Evolutionary conservation across 1,284 basidiomycete genomes (phyloP).

Genomic region (Naganishia sp.): DNA sequence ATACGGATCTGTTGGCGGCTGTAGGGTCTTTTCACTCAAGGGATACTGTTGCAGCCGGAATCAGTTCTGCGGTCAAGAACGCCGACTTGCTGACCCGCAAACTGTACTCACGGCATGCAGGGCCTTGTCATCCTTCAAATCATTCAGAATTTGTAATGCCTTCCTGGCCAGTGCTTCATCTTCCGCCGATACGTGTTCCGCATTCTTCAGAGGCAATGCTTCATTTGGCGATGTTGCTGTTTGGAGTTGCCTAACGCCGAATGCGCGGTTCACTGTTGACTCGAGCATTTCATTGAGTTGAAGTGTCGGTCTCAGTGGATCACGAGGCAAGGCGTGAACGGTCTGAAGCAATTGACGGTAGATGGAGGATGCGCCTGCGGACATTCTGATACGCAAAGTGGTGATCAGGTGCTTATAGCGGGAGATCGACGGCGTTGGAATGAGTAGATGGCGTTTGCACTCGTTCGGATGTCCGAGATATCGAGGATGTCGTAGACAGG

Average conservation of each 20-base stretch:
- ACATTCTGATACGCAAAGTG: not conserved
- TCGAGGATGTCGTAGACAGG: too few species aligned
- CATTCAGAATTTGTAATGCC: constrained; percentile 37
- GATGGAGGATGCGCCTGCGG: constrained; percentile 18
- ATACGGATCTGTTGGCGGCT: constrained; percentile 46
- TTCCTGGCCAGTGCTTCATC: constrained; percentile 29
- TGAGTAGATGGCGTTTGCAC: too few species aligned
- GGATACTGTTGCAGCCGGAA: constrained; percentile 41
- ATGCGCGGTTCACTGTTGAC: constrained; percentile 39
- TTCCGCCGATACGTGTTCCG: constrained; percentile 12
- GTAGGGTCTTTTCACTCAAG: constrained; percentile 38
- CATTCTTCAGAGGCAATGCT: constrained; percentile 20
- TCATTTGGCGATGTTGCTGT: constrained; percentile 27
- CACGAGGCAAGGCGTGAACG: constrained; percentile 42
- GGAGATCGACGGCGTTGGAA: not conserved
- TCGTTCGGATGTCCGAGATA: too few species aligned
- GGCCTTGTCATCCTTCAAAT: constrained; percentile 37
- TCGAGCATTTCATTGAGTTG: constrained; percentile 47
- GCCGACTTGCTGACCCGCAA: too few species aligned
- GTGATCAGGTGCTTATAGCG: not conserved
- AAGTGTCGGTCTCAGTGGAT: constrained; percentile 45
- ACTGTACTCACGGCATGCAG: constrained; percentile 42
- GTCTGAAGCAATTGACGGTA: constrained; percentile 38
- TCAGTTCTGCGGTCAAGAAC: not conserved
- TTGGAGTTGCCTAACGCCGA: constrained; percentile 35